Conservation (phyloP, 306 rosid genomes). For the Heteromeles arbutifolia region DNA sequence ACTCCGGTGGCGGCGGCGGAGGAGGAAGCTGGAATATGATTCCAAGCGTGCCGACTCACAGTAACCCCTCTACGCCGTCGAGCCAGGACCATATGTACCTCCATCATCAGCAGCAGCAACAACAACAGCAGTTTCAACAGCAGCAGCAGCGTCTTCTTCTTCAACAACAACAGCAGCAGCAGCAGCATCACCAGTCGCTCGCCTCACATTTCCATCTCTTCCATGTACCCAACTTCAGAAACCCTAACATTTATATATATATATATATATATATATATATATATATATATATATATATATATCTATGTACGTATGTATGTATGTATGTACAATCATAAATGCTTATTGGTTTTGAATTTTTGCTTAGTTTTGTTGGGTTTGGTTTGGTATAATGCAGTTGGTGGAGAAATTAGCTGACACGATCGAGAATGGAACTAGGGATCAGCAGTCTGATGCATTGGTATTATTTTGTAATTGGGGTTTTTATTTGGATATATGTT, state of each 20-base stretch:
- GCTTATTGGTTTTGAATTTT: background rate
- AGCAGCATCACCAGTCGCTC: conserved; percentile 74
- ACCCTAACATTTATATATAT: conserved; percentile 8
- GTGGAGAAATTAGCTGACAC: conserved; percentile 84
- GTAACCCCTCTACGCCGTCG: conserved; percentile 46
- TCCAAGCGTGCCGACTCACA: conserved; percentile 51
- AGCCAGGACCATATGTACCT: conserved; percentile 64
- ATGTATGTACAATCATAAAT: background rate
- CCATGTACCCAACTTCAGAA: conserved; percentile 22
- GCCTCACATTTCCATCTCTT: conserved; percentile 85
- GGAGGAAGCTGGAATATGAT: conserved; percentile 87
- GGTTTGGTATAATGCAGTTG: conserved; percentile 30
- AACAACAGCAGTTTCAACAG: conserved; percentile 25
- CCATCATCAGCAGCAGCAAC: conserved; percentile 39
- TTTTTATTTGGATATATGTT: background rate
- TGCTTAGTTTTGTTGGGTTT: conserved; percentile 1
- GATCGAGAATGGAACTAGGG: conserved; percentile 64
- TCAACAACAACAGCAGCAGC: conserved; percentile 34
- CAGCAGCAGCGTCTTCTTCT: conserved; percentile 31
- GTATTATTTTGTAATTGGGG: conserved; percentile 18
- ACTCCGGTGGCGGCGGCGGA: conserved; percentile 46
- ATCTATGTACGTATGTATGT: background rate
- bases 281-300: too few species aligned
- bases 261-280: too few species aligned
- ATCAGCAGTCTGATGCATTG: conserved; percentile 82